phyloP scores from a whole-genome alignment of 306 rosid genomes.

The Senna tora region DNA sequence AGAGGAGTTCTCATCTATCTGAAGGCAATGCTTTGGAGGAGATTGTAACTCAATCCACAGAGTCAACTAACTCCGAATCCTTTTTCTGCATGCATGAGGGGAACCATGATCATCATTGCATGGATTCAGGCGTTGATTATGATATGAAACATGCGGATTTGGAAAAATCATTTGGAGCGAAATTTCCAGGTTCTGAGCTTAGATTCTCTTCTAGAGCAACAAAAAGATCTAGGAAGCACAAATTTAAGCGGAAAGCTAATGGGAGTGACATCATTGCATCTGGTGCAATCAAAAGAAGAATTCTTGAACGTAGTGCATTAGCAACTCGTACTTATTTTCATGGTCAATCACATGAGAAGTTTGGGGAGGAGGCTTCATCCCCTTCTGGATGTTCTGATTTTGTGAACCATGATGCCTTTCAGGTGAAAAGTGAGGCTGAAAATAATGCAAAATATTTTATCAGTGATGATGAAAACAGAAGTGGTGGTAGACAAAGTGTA shows the following conservation, averaged over 20 bases:
- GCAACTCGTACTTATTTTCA: constrained; percentile 68
- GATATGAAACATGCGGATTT: constrained; percentile 76
- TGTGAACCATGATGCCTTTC: constrained; percentile 47
- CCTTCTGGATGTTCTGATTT: constrained; percentile 40
- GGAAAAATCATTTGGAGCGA: constrained; percentile 78
- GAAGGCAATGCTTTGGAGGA: constrained; percentile 51
- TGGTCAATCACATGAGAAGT: constrained; percentile 51
- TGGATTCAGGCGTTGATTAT: constrained; percentile 82
- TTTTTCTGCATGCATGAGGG: constrained; percentile 67
- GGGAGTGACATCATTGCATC: constrained; percentile 58
- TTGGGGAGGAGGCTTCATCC: constrained; percentile 50
- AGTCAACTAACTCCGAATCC: constrained; percentile 41
- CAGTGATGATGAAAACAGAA: constrained; percentile 33
- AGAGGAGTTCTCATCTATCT: constrained; percentile 44
- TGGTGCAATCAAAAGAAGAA: constrained; percentile 60
- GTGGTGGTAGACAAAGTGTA: constrained; percentile 32
- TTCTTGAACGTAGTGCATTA: constrained; percentile 68
- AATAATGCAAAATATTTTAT: constrained; percentile 42
- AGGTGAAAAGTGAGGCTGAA: constrained; percentile 52
- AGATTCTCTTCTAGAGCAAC: constrained; percentile 66
- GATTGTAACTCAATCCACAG: constrained; percentile 38
- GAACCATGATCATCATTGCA: constrained; percentile 70
- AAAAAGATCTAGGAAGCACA: constrained; percentile 52
- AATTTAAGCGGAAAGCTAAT: constrained; percentile 65
- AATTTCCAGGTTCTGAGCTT: constrained; percentile 67